Evolutionary conservation across 306 rosid species (phyloP).

Genomic region (Lathyrus tuberosus): DNA sequence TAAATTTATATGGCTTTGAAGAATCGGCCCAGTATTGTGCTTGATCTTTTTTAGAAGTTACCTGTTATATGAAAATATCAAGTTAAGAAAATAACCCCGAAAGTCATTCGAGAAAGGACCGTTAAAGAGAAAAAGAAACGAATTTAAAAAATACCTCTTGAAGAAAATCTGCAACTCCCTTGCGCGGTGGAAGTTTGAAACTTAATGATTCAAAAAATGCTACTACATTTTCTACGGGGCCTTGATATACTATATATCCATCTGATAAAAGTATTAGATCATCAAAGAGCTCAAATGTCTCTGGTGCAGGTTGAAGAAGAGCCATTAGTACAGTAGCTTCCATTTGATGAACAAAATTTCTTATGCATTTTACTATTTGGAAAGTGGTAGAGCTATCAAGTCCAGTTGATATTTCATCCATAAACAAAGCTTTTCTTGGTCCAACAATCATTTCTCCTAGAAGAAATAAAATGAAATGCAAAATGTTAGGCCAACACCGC

Average conservation of each 20-base stretch:
- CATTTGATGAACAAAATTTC: conserved; percentile 86
- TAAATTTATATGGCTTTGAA: conserved; percentile 64
- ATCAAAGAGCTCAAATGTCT: conserved; percentile 87
- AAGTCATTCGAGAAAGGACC: not conserved
- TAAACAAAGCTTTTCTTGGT: conserved; percentile 77
- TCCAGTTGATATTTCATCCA: conserved; percentile 97
- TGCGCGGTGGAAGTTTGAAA: conserved; percentile 73
- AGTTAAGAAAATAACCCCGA: conserved; percentile 10
- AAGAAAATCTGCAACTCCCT: conserved; percentile 89
- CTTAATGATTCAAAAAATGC: conserved; percentile 79
- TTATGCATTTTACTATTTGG: conserved; percentile 76
- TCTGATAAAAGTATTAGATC: conserved; percentile 77
- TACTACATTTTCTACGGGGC: conserved; percentile 68
- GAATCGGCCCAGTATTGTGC: conserved; percentile 88
- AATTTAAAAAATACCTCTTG: conserved; percentile 70
- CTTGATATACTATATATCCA: conserved; percentile 77
- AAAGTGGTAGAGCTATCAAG: conserved; percentile 90
- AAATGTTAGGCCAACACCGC: not conserved
- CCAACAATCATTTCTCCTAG: conserved; percentile 92
- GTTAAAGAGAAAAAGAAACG: too few relatives aligned
- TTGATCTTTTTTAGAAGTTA: conserved; percentile 88
- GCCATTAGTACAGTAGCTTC: conserved; percentile 80
- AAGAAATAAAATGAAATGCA: conserved; percentile 15
- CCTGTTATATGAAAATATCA: conserved; percentile 51
- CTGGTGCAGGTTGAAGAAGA: conserved; percentile 96